A percentile compares a stretch with the other conserved stretches of the same genome.
These are phyloP conservation scores for Paraconiothyrium sp. DNA, from an alignment of 2,329 filamentous ascomycete species.

Conservation along the genomic window DNA sequence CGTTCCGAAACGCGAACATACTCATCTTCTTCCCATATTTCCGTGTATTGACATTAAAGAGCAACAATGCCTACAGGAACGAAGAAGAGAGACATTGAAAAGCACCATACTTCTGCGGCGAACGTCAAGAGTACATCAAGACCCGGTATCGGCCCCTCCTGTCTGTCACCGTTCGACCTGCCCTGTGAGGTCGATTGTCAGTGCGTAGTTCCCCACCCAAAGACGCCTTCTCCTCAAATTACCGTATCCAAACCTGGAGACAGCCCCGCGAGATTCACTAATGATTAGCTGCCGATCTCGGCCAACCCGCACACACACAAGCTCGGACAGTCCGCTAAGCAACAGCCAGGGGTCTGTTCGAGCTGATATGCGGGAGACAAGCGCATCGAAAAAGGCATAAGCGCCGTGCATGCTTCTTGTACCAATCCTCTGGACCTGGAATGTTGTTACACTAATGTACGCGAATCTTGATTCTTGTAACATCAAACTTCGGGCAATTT, in stretches of 20 bases:
- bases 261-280: not conserved
- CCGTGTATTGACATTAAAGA: too few species aligned
- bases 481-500: not conserved
- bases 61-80: too few species aligned
- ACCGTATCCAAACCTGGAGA: not conserved
- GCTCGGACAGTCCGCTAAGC: not conserved
- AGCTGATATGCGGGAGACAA: not conserved
- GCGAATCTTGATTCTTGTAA: not conserved
- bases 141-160: too few species aligned
- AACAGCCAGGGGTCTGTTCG: not conserved
- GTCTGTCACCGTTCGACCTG: too few species aligned
- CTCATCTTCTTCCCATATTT: too few species aligned
- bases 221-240: not conserved
- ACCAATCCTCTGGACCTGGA: not conserved
- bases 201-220: not conserved
- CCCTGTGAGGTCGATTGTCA: not conserved
- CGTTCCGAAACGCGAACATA: too few species aligned
- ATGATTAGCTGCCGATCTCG: not conserved
- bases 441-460: not conserved
- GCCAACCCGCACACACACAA: not conserved
- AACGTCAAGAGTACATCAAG: too few species aligned
- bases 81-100: too few species aligned
- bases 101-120: too few species aligned
- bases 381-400: not conserved
- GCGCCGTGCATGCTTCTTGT: not conserved